phyloP scores from a whole-genome alignment of 2,329 filamentous ascomycete species.

The Alternaria triticina region DNA sequence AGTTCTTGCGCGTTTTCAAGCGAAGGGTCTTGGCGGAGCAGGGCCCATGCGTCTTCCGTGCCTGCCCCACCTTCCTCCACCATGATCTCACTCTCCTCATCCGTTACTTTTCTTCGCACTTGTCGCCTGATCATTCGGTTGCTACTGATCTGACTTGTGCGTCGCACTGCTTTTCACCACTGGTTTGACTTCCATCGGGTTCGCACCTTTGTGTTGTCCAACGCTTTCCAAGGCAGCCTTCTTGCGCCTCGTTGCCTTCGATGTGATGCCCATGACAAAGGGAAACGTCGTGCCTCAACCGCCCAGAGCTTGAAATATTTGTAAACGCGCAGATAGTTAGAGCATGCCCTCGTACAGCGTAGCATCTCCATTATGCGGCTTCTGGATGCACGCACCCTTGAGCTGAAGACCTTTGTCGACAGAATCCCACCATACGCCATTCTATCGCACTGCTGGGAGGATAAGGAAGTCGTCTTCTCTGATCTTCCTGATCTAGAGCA shows the following conservation, averaged over 20 bases:
- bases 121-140: too few species aligned
- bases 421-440: conserved; percentile 23
- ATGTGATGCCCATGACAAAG: neutral
- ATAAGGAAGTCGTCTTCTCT: conserved; percentile 18
- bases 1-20: conserved; percentile 2
- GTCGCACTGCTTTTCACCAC: too few species aligned
- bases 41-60: neutral
- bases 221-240: too few species aligned
- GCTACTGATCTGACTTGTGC: too few species aligned
- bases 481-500: conserved; percentile 15
- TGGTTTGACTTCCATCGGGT: too few species aligned
- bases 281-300: neutral
- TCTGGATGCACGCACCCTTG: conserved; percentile 4
- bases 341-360: neutral
- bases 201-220: too few species aligned
- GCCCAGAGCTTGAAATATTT: too few species aligned
- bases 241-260: too few species aligned
- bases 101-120: too few species aligned
- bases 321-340: too few species aligned
- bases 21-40: conserved; percentile 7
- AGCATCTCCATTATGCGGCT: neutral
- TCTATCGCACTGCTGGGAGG: conserved; percentile 23
- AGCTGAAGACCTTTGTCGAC: conserved; percentile 13
- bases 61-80: neutral
- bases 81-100: neutral